phyloP scores from a whole-genome alignment of 2,329 filamentous ascomycete species.

The Leptographium flavum region DNA sequence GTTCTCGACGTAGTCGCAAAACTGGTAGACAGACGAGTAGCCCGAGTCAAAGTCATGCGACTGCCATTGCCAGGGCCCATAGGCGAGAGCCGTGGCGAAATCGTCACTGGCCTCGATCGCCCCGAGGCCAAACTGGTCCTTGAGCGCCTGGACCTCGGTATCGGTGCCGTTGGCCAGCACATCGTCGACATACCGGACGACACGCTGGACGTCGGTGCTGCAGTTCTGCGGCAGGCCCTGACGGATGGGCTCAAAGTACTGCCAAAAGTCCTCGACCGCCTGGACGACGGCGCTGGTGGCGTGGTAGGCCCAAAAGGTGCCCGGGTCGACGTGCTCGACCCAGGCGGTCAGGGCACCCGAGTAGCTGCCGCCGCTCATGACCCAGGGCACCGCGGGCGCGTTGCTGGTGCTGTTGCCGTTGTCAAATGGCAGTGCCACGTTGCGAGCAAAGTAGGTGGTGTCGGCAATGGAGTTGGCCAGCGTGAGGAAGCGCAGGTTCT shows the following conservation, averaged over 20 bases:
- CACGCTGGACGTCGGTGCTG: constrained; percentile 32
- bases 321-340: constrained; percentile 33
- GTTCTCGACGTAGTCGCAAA: constrained; percentile 36
- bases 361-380: constrained; percentile 40
- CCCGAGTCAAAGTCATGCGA: constrained; percentile 31
- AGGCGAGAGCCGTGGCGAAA: constrained; percentile 31
- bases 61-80: constrained; percentile 46
- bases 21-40: constrained; percentile 32
- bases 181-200: constrained; percentile 37
- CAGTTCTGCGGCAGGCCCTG: constrained; percentile 42
- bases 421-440: constrained; percentile 36
- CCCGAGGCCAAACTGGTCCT: constrained; percentile 34
- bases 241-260: constrained; percentile 39
- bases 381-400: constrained; percentile 37
- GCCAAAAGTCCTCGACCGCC: constrained; percentile 36
- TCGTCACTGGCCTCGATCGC: constrained; percentile 29
- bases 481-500: constrained; percentile 25
- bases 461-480: constrained; percentile 27
- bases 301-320: constrained; percentile 45
- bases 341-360: constrained; percentile 39
- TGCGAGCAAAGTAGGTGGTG: constrained; percentile 24
- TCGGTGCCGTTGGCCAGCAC: constrained; percentile 23
- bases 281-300: constrained; percentile 41
- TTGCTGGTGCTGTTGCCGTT: constrained; percentile 28
- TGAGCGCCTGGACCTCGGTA: constrained; percentile 27